These are phyloP conservation scores for Cryphonectria nitschkei DNA, from an alignment of 2,329 filamentous ascomycete species.

Conservation along the genomic window DNA sequence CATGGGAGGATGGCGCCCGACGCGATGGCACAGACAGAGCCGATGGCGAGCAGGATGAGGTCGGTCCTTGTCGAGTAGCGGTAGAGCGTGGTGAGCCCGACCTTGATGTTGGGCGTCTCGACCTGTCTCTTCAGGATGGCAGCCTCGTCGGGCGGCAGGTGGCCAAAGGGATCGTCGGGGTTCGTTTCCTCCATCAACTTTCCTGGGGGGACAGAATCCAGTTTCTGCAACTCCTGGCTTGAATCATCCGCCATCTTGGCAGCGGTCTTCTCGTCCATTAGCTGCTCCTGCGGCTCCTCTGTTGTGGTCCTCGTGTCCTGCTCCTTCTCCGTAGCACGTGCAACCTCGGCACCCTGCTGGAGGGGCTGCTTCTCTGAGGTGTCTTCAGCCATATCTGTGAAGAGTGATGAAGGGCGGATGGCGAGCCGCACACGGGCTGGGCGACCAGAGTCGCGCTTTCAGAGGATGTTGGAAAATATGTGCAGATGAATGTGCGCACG, in stretches of 20 bases:
- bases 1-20: conserved; percentile 76
- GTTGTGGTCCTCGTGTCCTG: neutral
- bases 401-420: neutral
- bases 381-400: conserved; percentile 24
- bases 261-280: conserved; percentile 11
- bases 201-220: conserved; percentile 46
- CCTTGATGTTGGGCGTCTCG: conserved; percentile 63
- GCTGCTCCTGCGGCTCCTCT: neutral
- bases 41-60: conserved; percentile 63
- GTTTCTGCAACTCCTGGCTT: conserved; percentile 41
- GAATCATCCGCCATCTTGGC: neutral
- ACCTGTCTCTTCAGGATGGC: conserved; percentile 71
- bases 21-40: conserved; percentile 67
- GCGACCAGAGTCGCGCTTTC: neutral
- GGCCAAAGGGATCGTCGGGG: conserved; percentile 56
- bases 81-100: conserved; percentile 68
- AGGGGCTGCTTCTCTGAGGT: conserved; percentile 2
- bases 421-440: neutral
- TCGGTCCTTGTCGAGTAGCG: conserved; percentile 72
- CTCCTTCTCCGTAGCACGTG: neutral
- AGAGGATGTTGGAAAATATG: neutral
- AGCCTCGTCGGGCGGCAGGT: conserved; percentile 68
- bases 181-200: conserved; percentile 45
- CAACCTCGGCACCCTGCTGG: neutral
- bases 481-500: neutral